Percentiles rank a stretch among this genome's conserved stretches.
Evolutionary conservation across 441 rosid genomes (phyloP).

Genomic region (Dalechampia spathulata): DNA sequence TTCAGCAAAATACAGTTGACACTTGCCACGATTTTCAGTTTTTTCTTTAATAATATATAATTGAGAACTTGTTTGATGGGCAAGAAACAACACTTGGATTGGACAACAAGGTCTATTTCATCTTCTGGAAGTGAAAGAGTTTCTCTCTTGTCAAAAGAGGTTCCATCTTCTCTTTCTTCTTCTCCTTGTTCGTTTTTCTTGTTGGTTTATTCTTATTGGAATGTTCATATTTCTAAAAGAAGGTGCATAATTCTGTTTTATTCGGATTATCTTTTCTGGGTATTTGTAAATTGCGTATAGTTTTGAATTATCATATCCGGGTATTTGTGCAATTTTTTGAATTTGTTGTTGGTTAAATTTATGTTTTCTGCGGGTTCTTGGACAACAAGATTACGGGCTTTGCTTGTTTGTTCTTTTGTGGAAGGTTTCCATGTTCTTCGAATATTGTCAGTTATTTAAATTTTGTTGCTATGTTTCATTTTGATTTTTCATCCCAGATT

Average conservation of each 20-base stretch:
- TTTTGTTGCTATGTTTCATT: too few species aligned
- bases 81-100: constrained; percentile 47
- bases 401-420: background rate
- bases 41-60: too few species aligned
- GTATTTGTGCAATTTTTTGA: background rate
- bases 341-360: background rate
- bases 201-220: background rate
- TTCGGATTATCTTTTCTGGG: constrained; percentile 7
- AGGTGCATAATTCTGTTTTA: background rate
- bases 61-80: too few species aligned
- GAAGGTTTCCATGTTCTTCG: background rate
- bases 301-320: constrained; percentile 7
- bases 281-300: background rate
- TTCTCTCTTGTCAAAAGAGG: constrained; percentile 44
- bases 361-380: background rate
- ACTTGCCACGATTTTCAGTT: too few species aligned
- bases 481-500: too few species aligned
- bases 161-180: constrained; percentile 6
- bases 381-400: background rate
- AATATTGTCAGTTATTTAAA: too few species aligned
- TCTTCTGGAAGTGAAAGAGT: constrained; percentile 38
- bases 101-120: constrained; percentile 43
- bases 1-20: too few species aligned
- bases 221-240: too few species aligned
- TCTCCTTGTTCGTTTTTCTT: background rate